Percentiles rank a stretch among this genome's conserved stretches.
Evolutionary conservation across 2,329 filamentous ascomycete species (phyloP).

Genomic region (Talaromyces sp.): DNA sequence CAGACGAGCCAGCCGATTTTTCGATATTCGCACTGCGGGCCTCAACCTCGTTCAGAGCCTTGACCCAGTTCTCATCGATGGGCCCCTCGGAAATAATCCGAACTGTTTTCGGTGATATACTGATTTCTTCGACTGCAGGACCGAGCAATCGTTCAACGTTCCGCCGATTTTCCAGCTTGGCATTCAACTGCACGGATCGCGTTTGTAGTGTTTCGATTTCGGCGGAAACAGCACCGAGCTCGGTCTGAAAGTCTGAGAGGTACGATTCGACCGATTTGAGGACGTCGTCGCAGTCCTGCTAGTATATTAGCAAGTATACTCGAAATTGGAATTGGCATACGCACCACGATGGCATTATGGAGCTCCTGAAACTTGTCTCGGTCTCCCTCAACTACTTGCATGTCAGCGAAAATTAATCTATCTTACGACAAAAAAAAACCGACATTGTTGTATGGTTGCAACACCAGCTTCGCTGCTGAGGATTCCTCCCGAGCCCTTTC

Average conservation of each 20-base stretch:
- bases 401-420: slow-evolving; percentile 11
- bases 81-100: slow-evolving; percentile 80
- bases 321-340: not conserved
- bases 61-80: slow-evolving; percentile 86
- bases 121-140: slow-evolving; percentile 86
- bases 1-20: slow-evolving; percentile 54
- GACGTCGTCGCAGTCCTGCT: slow-evolving; percentile 79
- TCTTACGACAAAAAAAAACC: slow-evolving; percentile 24
- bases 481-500: slow-evolving; percentile 24
- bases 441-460: slow-evolving; percentile 70
- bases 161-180: slow-evolving; percentile 81
- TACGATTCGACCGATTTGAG: slow-evolving; percentile 90
- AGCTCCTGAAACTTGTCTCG: slow-evolving; percentile 83
- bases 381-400: slow-evolving; percentile 62
- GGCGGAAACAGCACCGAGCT: slow-evolving; percentile 83
- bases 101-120: slow-evolving; percentile 77
- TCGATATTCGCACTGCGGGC: slow-evolving; percentile 69
- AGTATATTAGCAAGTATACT: not conserved
- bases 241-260: slow-evolving; percentile 85
- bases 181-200: slow-evolving; percentile 75
- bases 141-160: slow-evolving; percentile 83
- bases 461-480: slow-evolving; percentile 36
- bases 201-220: slow-evolving; percentile 93
- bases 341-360: slow-evolving; percentile 70
- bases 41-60: slow-evolving; percentile 76